Evolutionary conservation across 768 basidiomycete genomes (phyloP).

Genomic region (Steccherinum ochraceum): DNA sequence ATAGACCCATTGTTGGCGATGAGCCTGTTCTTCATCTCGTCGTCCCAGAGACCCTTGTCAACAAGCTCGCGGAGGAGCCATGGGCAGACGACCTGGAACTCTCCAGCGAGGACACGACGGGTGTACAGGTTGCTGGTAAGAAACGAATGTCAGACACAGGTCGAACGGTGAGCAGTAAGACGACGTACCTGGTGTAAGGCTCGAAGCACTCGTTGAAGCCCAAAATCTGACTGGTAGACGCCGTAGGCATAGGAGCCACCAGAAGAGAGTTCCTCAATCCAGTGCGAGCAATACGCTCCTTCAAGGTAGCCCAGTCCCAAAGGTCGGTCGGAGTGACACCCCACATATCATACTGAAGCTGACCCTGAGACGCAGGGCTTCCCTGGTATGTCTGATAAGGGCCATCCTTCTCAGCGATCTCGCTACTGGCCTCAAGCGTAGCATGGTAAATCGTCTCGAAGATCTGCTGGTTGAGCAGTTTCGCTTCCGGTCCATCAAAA

Average conservation of each 20-base stretch:
- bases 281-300: slow-evolving; percentile 74
- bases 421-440: slow-evolving; percentile 84
- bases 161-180: slow-evolving; percentile 3
- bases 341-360: slow-evolving; percentile 95
- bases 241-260: slow-evolving; percentile 97
- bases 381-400: slow-evolving; percentile 88
- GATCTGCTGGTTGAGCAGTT: slow-evolving; percentile 87
- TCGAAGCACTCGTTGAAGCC: slow-evolving; percentile 99
- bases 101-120: slow-evolving; percentile 96
- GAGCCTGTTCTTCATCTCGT: slow-evolving; percentile 99
- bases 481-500: slow-evolving; percentile 86
- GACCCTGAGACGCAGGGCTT: slow-evolving; percentile 82
- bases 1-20: slow-evolving; percentile 92
- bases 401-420: slow-evolving; percentile 74
- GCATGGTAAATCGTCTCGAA: slow-evolving; percentile 99
- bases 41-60: slow-evolving; percentile 92
- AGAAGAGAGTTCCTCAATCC: slow-evolving; percentile 90
- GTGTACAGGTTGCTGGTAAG: slow-evolving; percentile 88
- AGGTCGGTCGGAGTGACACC: slow-evolving; percentile 78
- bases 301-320: slow-evolving; percentile 92
- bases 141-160: slow-evolving; percentile 6
- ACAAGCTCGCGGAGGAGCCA: slow-evolving; percentile 99
- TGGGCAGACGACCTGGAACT: slow-evolving; percentile 99
- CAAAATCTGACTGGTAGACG: slow-evolving; percentile 95
- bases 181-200: slow-evolving; percentile 82